phyloP scores from a whole-genome alignment of 225 moss, liverwort and hornwort species.

The Straminergon stramineum region DNA sequence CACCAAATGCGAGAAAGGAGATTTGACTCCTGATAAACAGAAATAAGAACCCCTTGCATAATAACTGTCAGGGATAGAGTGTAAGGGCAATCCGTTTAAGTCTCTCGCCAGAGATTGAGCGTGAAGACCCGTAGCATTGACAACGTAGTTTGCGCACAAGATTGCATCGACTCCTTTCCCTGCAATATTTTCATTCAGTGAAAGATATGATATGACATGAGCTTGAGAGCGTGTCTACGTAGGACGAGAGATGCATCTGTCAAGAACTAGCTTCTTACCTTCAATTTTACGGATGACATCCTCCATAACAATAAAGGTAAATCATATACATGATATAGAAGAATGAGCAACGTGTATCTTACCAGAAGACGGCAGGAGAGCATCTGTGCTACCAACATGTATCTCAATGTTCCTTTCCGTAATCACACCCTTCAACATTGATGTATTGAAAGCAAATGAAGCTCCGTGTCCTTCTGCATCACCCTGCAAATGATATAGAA shows the following conservation, averaged over 20 bases:
- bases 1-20: conserved; percentile 76
- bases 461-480: conserved; percentile 87
- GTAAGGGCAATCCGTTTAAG: conserved; percentile 48
- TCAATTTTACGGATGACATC: background rate
- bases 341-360: background rate
- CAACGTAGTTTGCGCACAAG: conserved; percentile 65
- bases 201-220: background rate
- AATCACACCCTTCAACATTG: conserved; percentile 48
- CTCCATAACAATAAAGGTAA: background rate
- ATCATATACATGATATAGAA: background rate
- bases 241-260: background rate
- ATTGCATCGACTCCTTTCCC: conserved; percentile 35
- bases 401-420: conserved; percentile 57
- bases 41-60: conserved; percentile 93
- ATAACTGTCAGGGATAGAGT: conserved; percentile 54
- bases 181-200: background rate
- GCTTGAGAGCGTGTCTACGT: background rate
- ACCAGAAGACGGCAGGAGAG: conserved; percentile 35
- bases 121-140: conserved; percentile 81
- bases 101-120: conserved; percentile 74
- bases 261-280: background rate
- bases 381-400: conserved; percentile 43
- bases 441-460: conserved; percentile 65
- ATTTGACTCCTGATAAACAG: conserved; percentile 58
- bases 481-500: conserved; percentile 33